A percentile compares a stretch with the other conserved stretches of the same genome.
phyloP scores from a whole-genome alignment of 345 rosid species.

The Eucalyptus pauciflora region DNA sequence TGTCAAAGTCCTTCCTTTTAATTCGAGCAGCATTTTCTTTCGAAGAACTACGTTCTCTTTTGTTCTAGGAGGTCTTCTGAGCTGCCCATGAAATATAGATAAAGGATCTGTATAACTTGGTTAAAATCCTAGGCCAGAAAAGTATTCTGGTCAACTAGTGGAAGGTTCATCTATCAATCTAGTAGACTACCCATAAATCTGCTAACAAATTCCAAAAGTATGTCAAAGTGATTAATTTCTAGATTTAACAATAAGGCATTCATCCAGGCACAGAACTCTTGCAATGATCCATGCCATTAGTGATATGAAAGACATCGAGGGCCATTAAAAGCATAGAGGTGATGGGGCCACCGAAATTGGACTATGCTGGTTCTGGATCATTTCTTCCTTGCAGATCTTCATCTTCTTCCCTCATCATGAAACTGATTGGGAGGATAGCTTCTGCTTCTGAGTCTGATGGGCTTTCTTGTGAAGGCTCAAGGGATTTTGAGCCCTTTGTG shows the following conservation, averaged over 20 bases:
- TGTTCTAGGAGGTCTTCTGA: background rate
- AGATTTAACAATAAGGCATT: background rate
- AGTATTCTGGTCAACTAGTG: background rate
- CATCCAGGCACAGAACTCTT: background rate
- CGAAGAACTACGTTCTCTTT: background rate
- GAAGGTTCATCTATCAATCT: background rate
- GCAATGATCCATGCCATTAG: background rate
- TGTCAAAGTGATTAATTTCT: background rate
- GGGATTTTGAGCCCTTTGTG: background rate
- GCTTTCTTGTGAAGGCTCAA: background rate
- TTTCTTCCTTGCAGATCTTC: background rate
- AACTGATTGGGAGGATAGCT: background rate
- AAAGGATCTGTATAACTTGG: background rate
- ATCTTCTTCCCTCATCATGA: background rate
- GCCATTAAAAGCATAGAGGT: background rate
- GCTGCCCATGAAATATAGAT: background rate
- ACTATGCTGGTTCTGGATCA: background rate
- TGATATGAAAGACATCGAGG: background rate
- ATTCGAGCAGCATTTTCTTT: background rate
- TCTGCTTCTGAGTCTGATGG: background rate
- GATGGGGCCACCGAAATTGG: background rate
- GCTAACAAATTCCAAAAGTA: background rate
- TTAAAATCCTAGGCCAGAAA: background rate
- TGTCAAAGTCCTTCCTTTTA: background rate
- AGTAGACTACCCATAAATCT: background rate